Percentiles rank a stretch among this genome's conserved stretches.
Evolutionary conservation across 495 filamentous ascomycete genomes (phyloP).

Genomic region (Penicillium crystallinum): DNA sequence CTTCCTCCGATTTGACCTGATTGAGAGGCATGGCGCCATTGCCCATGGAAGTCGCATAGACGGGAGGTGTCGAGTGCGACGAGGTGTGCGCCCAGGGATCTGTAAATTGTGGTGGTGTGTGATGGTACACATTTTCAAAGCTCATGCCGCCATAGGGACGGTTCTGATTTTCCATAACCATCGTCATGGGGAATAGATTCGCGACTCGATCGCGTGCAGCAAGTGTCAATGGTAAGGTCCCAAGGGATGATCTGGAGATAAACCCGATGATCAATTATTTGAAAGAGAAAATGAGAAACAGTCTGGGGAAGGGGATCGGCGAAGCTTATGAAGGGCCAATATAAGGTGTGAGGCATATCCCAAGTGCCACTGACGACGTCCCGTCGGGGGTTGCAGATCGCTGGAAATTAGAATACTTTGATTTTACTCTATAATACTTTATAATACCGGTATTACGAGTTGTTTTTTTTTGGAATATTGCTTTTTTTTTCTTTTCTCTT

Average conservation of each 20-base stretch:
- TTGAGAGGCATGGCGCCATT: constrained; percentile 52
- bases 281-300: constrained; percentile 28
- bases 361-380: constrained; percentile 47
- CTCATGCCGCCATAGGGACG: constrained; percentile 73
- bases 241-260: constrained; percentile 24
- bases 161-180: constrained; percentile 85
- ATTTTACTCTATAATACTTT: no score
- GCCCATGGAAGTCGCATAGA: constrained; percentile 55
- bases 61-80: constrained; percentile 48
- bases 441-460: constrained; percentile 11
- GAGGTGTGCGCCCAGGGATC: constrained; percentile 78
- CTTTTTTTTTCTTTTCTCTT: background rate
- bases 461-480: constrained; percentile 4
- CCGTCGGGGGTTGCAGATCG: constrained; percentile 45
- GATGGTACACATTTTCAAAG: constrained; percentile 74
- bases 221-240: background rate
- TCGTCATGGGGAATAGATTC: constrained; percentile 57
- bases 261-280: constrained; percentile 18
- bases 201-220: constrained; percentile 13
- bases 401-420: constrained; percentile 19
- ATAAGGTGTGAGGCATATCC: constrained; percentile 31
- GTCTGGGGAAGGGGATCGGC: constrained; percentile 65
- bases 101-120: constrained; percentile 77
- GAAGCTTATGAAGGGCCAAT: constrained; percentile 63
- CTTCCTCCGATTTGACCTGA: constrained; percentile 52